Evolutionary conservation across 345 rosid genomes (phyloP).

Genomic region (Trapa incisa): DNA sequence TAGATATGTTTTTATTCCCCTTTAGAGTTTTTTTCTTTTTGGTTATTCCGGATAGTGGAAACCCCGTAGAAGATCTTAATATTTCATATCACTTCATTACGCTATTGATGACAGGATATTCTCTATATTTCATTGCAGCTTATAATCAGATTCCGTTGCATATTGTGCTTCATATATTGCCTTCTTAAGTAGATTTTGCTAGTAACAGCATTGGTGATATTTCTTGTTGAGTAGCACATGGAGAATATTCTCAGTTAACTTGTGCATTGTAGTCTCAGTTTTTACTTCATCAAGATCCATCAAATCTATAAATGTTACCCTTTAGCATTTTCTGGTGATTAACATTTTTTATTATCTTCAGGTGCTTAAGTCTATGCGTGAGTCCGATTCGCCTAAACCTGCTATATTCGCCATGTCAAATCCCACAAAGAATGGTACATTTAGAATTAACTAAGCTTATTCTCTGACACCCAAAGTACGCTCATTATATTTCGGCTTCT

Average conservation of each 20-base stretch:
- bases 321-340: not conserved
- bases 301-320: no score
- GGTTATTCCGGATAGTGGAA: not conserved
- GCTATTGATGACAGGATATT: not conserved
- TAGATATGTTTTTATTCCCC: not conserved
- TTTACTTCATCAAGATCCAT: not conserved
- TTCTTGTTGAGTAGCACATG: not conserved
- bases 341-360: slow-evolving; percentile 15
- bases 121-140: not conserved
- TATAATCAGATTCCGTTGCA: not conserved
- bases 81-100: not conserved
- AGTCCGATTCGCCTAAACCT: slow-evolving; percentile 72
- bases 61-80: not conserved
- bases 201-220: not conserved
- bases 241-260: not conserved
- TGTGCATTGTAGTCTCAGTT: not conserved
- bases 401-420: slow-evolving; percentile 98
- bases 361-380: slow-evolving; percentile 89
- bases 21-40: not conserved
- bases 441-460: slow-evolving; percentile 7
- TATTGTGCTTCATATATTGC: not conserved
- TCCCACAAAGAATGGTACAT: slow-evolving; percentile 79
- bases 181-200: not conserved
- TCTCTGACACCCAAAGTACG: not conserved
- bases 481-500: not conserved